These are phyloP conservation scores for Phytophthora pini DNA, from an alignment of 352 stramenopile genomes.

Conservation along the genomic window DNA sequence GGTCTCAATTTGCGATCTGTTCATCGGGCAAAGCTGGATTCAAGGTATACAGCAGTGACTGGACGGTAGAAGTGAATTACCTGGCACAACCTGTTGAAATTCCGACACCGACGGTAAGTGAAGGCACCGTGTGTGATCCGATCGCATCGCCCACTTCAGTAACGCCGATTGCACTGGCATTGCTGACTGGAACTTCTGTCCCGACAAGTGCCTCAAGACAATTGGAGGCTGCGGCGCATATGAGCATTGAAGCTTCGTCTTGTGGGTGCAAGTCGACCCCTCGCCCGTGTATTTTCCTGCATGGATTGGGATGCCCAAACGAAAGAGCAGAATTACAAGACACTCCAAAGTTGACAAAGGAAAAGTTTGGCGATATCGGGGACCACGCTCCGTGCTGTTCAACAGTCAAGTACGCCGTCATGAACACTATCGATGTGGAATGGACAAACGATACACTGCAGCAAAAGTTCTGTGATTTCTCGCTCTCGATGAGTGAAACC, in stretches of 20 bases:
- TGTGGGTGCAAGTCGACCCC: constrained; percentile 11
- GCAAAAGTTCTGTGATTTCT: constrained; percentile 27
- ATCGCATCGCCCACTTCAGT: not conserved
- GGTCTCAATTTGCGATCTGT: constrained; percentile 18
- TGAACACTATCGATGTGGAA: constrained; percentile 15
- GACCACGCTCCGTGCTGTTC: constrained; percentile 26
- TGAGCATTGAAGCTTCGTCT: not conserved
- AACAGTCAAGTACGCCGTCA: constrained; percentile 18
- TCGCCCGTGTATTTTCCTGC: constrained; percentile 35
- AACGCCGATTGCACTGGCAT: not conserved
- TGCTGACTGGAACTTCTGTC: constrained; percentile 11
- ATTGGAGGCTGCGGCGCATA: not conserved
- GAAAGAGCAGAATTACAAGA: constrained; percentile 20
- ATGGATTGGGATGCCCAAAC: constrained; percentile 15
- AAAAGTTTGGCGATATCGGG: constrained; percentile 17
- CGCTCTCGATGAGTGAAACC: constrained; percentile 18
- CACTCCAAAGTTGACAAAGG: constrained; percentile 2
- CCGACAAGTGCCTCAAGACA: not conserved
- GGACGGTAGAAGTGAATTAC: constrained; percentile 17
- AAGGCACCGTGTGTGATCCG: not conserved
- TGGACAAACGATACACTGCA: constrained; percentile 22
- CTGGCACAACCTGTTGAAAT: constrained; percentile 4
- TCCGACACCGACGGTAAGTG: not conserved
- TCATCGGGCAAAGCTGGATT: constrained; percentile 10
- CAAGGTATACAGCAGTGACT: constrained; percentile 14